A percentile compares a stretch with the other conserved stretches of the same genome.
Conservation (phyloP, 148 eudicot genomes). For the Spergularia bocconei region DNA sequence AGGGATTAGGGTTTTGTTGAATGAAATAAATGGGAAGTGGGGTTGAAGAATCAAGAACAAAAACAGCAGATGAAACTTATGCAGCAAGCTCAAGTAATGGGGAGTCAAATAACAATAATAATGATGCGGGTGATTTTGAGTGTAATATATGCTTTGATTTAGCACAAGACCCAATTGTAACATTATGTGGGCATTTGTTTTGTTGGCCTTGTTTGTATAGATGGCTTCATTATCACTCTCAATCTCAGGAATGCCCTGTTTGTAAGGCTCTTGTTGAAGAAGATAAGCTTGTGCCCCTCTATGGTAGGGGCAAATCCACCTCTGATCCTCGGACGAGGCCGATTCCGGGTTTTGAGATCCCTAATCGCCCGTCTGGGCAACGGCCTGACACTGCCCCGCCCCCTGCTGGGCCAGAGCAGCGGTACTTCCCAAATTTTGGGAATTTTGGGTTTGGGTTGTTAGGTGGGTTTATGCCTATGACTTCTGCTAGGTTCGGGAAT, state of each 20-base stretch:
- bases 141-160: conserved; percentile 82
- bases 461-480: conserved; percentile 63
- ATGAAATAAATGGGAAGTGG: conserved; percentile 37
- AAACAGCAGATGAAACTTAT: no score
- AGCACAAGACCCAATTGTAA: conserved; percentile 76
- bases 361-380: conserved; percentile 63
- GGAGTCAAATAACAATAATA: conserved; percentile 11
- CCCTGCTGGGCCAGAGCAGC: conserved; percentile 28
- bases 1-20: conserved; percentile 22
- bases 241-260: conserved; percentile 76
- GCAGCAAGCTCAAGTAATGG: conserved; percentile 21
- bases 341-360: conserved; percentile 49
- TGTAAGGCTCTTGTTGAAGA: conserved; percentile 73
- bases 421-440: conserved; percentile 39
- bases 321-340: conserved; percentile 66
- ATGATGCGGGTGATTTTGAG: conserved; percentile 73
- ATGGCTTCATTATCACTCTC: conserved; percentile 68
- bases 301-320: conserved; percentile 61
- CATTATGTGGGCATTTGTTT: conserved; percentile 68
- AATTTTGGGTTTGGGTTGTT: conserved; percentile 48
- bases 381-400: conserved; percentile 70
- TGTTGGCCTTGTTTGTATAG: conserved; percentile 82
- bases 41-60: conserved; percentile 35
- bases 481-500: conserved; percentile 53
- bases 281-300: conserved; percentile 67